Base-by-base conservation (phyloP, 2,329 filamentous ascomycete species). In the Amylocarpus encephaloides region DNA sequence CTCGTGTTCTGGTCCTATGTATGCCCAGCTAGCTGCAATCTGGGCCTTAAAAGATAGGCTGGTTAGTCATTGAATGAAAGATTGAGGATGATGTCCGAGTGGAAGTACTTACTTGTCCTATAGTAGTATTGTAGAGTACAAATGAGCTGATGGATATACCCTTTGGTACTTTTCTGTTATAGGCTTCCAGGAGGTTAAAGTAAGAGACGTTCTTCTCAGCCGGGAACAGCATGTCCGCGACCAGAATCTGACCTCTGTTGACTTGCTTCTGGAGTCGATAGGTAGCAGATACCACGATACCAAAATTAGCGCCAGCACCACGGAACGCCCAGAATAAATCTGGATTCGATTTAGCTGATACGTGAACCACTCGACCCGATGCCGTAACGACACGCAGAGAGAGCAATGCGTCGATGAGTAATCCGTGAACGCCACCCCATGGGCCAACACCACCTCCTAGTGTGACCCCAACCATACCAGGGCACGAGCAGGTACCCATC, bases 241-340 rank as follows among this genome's bases (percentile, higher is more conserved):
- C 40, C 62, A 56, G 4, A 60, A 52, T 43, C 58, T 51, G 34
- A 63, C 40, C 40, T 6, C 26, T n/a, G n/a, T 43, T 43, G 4
- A 12, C 13, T 13, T 11, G 12, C 3, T 2, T 2, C 2, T 11
- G 12, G 16, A 43, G 2, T 5, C 12, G 2, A 30, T 43, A 43
- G 3, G 22, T 43, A 13, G 58, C 60, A 52, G 63, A 67, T 26
- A 64, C 66, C 7, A 65, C 61, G 39, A 68, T 64, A 12, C 65
- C 64, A 32, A 54, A 58, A 40, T 56, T 58, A 18, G 46, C 46
- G 6, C 50, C 53, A 26, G 53, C 55, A n/a, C 53, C 55, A 26
- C 50, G 50, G 9, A 58, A 36, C n/a, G 43, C 51, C 30, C 50
- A 48, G 40, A 54, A 56, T 2, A 58, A 40, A 46, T 58, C 55